Evolutionary conservation across 176 grass and related monocot species (phyloP).

Genomic region (Carex parvula): DNA sequence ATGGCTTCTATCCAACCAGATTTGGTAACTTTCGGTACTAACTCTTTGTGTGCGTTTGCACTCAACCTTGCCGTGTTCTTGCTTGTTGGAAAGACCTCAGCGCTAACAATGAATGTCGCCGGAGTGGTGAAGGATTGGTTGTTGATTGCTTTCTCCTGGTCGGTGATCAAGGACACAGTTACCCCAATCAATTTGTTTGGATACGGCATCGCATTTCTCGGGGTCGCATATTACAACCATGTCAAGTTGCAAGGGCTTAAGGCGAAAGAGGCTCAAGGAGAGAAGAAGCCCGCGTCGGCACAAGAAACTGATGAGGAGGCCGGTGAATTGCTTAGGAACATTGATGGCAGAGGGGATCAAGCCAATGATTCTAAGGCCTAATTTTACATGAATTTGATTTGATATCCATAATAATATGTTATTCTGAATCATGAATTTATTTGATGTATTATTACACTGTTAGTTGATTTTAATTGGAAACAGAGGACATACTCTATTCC

Average conservation of each 20-base stretch:
- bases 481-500: background rate
- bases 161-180: slow-evolving; percentile 48
- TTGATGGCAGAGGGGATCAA: slow-evolving; percentile 13
- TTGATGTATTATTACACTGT: slow-evolving; percentile 1
- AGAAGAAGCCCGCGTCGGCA: slow-evolving; percentile 17
- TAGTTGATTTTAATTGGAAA: background rate
- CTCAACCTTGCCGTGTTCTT: slow-evolving; percentile 57
- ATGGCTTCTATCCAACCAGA: slow-evolving; percentile 31
- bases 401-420: background rate
- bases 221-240: slow-evolving; percentile 57
- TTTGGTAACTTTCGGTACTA: slow-evolving; percentile 31
- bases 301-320: slow-evolving; percentile 32
- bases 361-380: background rate
- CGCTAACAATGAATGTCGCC: slow-evolving; percentile 54
- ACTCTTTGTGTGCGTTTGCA: slow-evolving; percentile 49
- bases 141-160: slow-evolving; percentile 56
- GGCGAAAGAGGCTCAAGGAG: slow-evolving; percentile 33
- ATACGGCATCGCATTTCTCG: slow-evolving; percentile 51
- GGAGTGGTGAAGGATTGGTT: slow-evolving; percentile 63
- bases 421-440: slow-evolving; percentile 11
- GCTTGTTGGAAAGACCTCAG: slow-evolving; percentile 53
- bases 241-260: slow-evolving; percentile 52
- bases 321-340: slow-evolving; percentile 30
- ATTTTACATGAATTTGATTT: slow-evolving; percentile 1
- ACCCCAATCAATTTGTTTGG: slow-evolving; percentile 46